These are phyloP conservation scores for Fusarium zealandicum DNA, from an alignment of 2,329 filamentous ascomycete species.

Conservation along the genomic window DNA sequence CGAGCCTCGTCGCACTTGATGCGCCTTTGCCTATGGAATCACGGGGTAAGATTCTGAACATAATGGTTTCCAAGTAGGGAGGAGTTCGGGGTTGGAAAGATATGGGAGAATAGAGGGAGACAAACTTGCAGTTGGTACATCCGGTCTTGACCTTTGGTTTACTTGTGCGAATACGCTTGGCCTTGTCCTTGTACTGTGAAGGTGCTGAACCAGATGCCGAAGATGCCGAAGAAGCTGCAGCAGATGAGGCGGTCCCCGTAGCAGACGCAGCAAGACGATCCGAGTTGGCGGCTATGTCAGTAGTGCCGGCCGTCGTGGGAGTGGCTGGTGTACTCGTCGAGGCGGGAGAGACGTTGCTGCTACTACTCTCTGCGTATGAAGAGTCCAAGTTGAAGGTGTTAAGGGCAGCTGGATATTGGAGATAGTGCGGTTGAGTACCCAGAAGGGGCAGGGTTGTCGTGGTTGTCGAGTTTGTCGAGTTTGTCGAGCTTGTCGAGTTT, in stretches of 20 bases:
- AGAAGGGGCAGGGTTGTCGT: conserved; percentile 9
- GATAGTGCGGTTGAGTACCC: conserved; percentile 14
- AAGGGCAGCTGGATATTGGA: conserved; percentile 3
- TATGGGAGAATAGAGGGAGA: conserved; percentile 24
- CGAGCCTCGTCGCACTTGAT: conserved; percentile 73
- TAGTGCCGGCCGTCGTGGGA: conserved; percentile 10
- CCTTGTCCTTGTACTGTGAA: conserved; percentile 21
- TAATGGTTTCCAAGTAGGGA: conserved; percentile 10
- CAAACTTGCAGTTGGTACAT: conserved; percentile 73
- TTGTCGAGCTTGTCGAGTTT: conserved; percentile 5
- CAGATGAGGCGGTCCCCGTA: neutral
- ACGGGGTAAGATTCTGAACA: conserved; percentile 32
- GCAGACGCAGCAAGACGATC: conserved; percentile 13
- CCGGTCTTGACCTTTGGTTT: conserved; percentile 71
- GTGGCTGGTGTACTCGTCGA: conserved; percentile 29
- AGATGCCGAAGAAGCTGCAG: conserved; percentile 10
- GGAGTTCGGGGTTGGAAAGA: conserved; percentile 1
- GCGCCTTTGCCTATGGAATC: conserved; percentile 58
- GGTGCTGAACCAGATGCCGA: conserved; percentile 3
- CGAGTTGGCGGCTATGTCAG: conserved; percentile 3
- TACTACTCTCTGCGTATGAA: conserved; percentile 27
- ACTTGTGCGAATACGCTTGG: conserved; percentile 59
- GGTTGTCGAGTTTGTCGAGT: conserved; percentile 13
- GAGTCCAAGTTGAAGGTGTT: conserved; percentile 20
- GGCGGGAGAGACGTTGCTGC: conserved; percentile 29